These are phyloP conservation scores for Skeletonema costatum DNA, from an alignment of 108 stramenopile genomes.

Conservation along the genomic window DNA sequence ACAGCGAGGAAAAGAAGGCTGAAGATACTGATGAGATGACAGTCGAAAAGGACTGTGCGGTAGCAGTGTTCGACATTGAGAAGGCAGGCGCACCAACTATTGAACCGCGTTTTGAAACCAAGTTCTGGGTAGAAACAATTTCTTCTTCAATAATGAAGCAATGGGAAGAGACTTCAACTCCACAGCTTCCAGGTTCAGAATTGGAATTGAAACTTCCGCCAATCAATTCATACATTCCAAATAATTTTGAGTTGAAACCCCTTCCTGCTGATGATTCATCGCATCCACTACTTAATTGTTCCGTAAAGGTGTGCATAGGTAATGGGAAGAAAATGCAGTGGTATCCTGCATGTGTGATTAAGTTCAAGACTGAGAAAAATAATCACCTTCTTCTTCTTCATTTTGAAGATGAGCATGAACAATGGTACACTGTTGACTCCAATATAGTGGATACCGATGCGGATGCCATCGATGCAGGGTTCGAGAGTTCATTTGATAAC, in stretches of 20 bases:
- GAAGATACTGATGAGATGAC: conserved; percentile 24
- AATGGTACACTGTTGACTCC: conserved; percentile 74
- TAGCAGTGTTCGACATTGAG: conserved; percentile 16
- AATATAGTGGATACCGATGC: conserved; percentile 21
- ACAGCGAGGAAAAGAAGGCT: conserved; percentile 25
- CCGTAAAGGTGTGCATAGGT: conserved; percentile 73
- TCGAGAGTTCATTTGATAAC: conserved; percentile 76
- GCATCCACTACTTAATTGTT: conserved; percentile 76
- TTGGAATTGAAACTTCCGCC: conserved; percentile 71
- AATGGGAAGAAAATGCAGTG: conserved; percentile 77
- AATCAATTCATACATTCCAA: conserved; percentile 76
- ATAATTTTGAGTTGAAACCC: conserved; percentile 68
- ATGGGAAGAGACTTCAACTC: conserved; percentile 47
- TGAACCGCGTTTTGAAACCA: conserved; percentile 69
- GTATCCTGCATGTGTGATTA: conserved; percentile 71
- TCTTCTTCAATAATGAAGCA: conserved; percentile 35
- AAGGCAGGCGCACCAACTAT: conserved; percentile 30
- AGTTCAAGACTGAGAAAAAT: conserved; percentile 66
- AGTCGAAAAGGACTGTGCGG: not conserved
- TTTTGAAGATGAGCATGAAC: conserved; percentile 82
- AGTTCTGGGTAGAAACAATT: conserved; percentile 56
- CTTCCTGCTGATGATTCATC: conserved; percentile 70
- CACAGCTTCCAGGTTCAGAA: conserved; percentile 57
- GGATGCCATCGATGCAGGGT: conserved; percentile 44
- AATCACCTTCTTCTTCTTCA: conserved; percentile 53